These are phyloP conservation scores for Schwanniomyces pseudopolymorphus DNA, from an alignment of 805 yeast species.

Conservation along the genomic window DNA sequence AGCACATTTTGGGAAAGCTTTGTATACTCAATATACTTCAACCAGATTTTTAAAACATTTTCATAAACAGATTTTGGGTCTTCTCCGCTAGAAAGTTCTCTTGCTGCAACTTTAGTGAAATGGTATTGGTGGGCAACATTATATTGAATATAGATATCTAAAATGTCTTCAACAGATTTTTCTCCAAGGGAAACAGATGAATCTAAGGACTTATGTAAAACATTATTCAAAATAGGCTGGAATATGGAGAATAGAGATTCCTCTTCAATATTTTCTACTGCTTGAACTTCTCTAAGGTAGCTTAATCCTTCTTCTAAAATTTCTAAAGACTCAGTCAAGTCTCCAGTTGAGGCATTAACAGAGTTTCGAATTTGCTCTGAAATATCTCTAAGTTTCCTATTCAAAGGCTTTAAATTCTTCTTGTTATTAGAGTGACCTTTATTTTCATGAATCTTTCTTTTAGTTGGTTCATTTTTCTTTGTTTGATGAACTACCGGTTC, in stretches of 20 bases:
- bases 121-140: slow-evolving; percentile 35
- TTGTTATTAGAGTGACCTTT: background rate
- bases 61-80: slow-evolving; percentile 14
- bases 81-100: slow-evolving; percentile 15
- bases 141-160: slow-evolving; percentile 28
- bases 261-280: slow-evolving; percentile 28
- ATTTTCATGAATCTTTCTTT: background rate
- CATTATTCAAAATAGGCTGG: slow-evolving; percentile 23
- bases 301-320: slow-evolving; percentile 42
- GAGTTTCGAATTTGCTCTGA: slow-evolving; percentile 28
- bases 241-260: slow-evolving; percentile 24
- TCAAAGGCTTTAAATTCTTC: slow-evolving; percentile 10
- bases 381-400: slow-evolving; percentile 35
- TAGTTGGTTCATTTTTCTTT: background rate
- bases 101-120: slow-evolving; percentile 21
- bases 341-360: slow-evolving; percentile 15
- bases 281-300: slow-evolving; percentile 38
- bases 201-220: slow-evolving; percentile 18
- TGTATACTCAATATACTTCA: slow-evolving; percentile 29
- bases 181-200: slow-evolving; percentile 10
- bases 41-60: slow-evolving; percentile 32
- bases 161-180: slow-evolving; percentile 16
- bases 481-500: background rate
- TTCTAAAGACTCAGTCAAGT: slow-evolving; percentile 29
- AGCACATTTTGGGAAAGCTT: slow-evolving; percentile 6